Percentiles rank a stretch among this genome's conserved stretches.
Evolutionary conservation across 169 alveolate genomes (phyloP).

Genomic region (Fabrea salina): DNA sequence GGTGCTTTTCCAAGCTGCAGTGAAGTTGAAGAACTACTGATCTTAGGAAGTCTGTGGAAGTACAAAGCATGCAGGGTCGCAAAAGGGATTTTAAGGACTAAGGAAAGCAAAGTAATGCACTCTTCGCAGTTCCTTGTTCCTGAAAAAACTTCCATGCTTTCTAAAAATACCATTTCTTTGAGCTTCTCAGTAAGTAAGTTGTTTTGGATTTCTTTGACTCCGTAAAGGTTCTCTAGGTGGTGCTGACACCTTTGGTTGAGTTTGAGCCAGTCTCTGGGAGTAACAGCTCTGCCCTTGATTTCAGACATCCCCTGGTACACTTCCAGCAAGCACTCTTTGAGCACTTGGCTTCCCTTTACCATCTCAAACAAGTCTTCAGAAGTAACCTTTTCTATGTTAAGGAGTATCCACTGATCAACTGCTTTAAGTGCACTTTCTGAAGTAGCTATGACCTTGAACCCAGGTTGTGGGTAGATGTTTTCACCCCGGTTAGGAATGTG

Average conservation of each 20-base stretch:
- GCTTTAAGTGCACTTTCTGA: neutral
- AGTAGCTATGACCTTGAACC: neutral
- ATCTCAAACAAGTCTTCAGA: neutral
- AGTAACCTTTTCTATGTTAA: no score
- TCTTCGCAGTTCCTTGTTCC: neutral
- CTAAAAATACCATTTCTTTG: neutral
- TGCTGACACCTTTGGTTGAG: neutral
- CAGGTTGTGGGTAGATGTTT: neutral
- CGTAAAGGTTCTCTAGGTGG: slow-evolving; percentile 2
- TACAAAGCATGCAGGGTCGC: neutral
- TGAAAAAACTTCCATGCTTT: neutral
- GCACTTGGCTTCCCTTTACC: neutral
- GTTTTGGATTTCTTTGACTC: neutral
- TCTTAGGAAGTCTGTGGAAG: neutral
- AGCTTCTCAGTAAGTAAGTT: neutral
- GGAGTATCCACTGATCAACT: neutral
- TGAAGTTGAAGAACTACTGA: neutral
- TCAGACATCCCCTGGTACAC: neutral
- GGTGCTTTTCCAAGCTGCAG: slow-evolving; percentile 11
- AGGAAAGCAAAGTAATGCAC: neutral
- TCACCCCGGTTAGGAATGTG: slow-evolving; percentile 2
- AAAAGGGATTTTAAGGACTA: neutral
- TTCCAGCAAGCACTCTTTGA: neutral
- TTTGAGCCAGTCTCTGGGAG: neutral
- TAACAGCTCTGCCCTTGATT: neutral